Conservation (phyloP, 441 rosid genomes). For the Erodium texanum region DNA sequence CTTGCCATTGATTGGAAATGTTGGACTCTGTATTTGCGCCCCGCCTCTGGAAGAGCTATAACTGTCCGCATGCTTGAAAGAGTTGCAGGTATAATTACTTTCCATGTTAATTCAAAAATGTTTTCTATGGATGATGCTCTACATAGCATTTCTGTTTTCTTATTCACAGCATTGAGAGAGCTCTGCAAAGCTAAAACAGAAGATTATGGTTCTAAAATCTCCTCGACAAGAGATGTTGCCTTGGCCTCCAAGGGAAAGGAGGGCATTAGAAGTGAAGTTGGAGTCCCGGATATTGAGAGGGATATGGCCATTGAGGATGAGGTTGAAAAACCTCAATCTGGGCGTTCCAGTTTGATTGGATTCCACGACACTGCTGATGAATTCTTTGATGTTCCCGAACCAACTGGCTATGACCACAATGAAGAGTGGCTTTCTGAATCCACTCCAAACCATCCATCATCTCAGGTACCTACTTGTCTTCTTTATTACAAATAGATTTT, state of each 20-base stretch:
- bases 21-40: constrained; percentile 59
- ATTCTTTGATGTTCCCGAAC: constrained; percentile 83
- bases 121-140: neutral
- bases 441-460: constrained; percentile 26
- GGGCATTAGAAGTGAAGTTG: constrained; percentile 23
- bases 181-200: constrained; percentile 57
- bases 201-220: constrained; percentile 30
- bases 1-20: constrained; percentile 83
- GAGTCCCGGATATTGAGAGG: constrained; percentile 17
- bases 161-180: constrained; percentile 60
- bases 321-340: constrained; percentile 34
- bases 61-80: constrained; percentile 77
- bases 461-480: constrained; percentile 48
- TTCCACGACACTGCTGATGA: constrained; percentile 63
- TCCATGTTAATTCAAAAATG: neutral
- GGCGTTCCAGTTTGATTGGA: constrained; percentile 40
- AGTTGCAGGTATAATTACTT: constrained; percentile 59
- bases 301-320: constrained; percentile 29
- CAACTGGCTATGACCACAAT: constrained; percentile 29
- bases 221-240: constrained; percentile 24
- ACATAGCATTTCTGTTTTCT: constrained; percentile 4
- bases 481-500: neutral
- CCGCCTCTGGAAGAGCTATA: constrained; percentile 52
- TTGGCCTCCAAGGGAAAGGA: constrained; percentile 23
- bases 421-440: constrained; percentile 36